A percentile compares a stretch with the other conserved stretches of the same genome.
Conservation (phyloP, 2,329 filamentous ascomycete species). For the Rhinocladiella similis region DNA sequence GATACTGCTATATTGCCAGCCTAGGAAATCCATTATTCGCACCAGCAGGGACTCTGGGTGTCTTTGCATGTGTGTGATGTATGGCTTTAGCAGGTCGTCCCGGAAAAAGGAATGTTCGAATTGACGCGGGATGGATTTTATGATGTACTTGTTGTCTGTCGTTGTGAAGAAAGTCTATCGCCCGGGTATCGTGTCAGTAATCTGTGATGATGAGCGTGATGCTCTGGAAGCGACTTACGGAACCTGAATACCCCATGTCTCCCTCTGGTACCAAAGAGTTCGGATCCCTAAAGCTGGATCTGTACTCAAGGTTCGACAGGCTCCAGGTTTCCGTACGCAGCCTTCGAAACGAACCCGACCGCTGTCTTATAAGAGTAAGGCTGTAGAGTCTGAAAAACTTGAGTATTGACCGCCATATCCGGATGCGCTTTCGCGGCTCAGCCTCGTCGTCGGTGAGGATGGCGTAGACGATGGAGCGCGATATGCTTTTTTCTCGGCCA, state of each 20-base stretch:
- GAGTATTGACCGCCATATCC: conserved; percentile 39
- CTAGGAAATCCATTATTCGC: conserved; percentile 69
- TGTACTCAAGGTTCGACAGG: conserved; percentile 56
- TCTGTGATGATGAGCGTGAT: background rate
- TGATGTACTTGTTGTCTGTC: conserved; percentile 63
- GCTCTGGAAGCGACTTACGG: conserved; percentile 43
- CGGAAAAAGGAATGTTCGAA: conserved; percentile 73
- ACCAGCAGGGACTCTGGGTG: conserved; percentile 65
- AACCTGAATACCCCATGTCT: conserved; percentile 73
- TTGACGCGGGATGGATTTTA: conserved; percentile 69
- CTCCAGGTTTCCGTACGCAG: conserved; percentile 55
- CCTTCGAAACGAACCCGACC: conserved; percentile 50
- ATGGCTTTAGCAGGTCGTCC: conserved; percentile 64
- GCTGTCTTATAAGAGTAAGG: conserved; percentile 49
- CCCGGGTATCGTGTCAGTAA: background rate
- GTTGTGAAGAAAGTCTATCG: conserved; percentile 67
- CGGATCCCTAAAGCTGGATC: conserved; percentile 51
- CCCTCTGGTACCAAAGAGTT: conserved; percentile 58
- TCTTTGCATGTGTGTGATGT: conserved; percentile 62
- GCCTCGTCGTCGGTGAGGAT: conserved; percentile 32
- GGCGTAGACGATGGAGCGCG: conserved; percentile 43
- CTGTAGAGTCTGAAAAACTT: conserved; percentile 56
- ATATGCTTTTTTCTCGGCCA: conserved; percentile 33
- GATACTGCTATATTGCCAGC: conserved; percentile 49
- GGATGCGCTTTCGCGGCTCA: conserved; percentile 21